Base-by-base conservation (phyloP, 306 rosid genomes). In the Castanea mollissima region DNA sequence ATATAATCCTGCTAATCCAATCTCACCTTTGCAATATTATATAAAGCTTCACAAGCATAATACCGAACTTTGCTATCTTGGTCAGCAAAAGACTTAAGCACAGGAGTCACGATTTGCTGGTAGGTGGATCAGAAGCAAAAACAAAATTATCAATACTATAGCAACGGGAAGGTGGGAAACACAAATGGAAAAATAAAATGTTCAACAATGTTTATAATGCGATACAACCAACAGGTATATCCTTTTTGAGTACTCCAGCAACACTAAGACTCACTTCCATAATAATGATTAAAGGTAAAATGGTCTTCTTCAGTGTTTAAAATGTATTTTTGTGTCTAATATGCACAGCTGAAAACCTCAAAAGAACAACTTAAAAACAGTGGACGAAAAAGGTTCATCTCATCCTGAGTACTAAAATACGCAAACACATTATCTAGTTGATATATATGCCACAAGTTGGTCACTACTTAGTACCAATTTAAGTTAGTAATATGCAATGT, bases 51-150 rank as follows among this genome's bases (percentile, higher is more conserved):
- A 31, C 99, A 96, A 64, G 99, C 98, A 91, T 96, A 93, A 87
- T 96, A 96, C 44, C 99, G 98, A 78, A 96, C 99, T 85, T 97
- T 90, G 90, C 98, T 88, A 76, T 96, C 99, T 90, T 96, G 99
- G 85, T 96, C 99, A 58, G 90, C 80, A 86, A 96, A 96, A 70
- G 99, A 91, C 74, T 63, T 76, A 63, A 96, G 90, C 78, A 96
- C 99, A 15, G 99, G 98, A 11, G 92, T 96, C 82, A 96, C 99
- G 58, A 96, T 93, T 87, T 89, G 96, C 99, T 96, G 98, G 75
- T 76, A 89, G 54, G 72, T 58, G 64, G 73, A 85, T 38, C 63
- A 81, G 34, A 79, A 68, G 83, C 69, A 77, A 71, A 55, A 49
- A 49, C 23, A 74, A 74, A 49, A 69, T 5, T 15, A 49, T 4